These are phyloP conservation scores for Ilex paraguariensis DNA, from an alignment of 305 asterid species.

Conservation along the genomic window DNA sequence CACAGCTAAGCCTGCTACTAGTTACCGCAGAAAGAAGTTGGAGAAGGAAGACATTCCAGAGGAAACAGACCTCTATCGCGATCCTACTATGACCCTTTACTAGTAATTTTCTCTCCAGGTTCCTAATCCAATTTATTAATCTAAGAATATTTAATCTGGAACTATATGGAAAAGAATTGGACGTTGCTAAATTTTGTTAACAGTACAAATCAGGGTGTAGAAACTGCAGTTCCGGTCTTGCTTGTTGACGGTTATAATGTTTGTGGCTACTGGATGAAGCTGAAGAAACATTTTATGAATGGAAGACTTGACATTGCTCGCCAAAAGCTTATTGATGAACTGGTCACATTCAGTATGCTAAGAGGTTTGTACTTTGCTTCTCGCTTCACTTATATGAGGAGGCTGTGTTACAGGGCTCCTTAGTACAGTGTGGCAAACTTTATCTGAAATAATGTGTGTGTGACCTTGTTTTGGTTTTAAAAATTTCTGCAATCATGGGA, in stretches of 20 bases:
- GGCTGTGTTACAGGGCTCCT: background rate
- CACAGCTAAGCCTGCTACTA: slow-evolving; percentile 74
- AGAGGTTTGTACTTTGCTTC: slow-evolving; percentile 54
- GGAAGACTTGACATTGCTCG: slow-evolving; percentile 93
- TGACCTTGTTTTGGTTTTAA: too few species aligned
- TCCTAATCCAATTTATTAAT: slow-evolving; percentile 12
- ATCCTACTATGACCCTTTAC: slow-evolving; percentile 77
- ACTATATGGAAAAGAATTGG: slow-evolving; percentile 7
- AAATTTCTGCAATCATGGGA: too few species aligned
- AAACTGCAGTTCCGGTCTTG: slow-evolving; percentile 72
- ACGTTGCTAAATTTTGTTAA: slow-evolving; percentile 19
- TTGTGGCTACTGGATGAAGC: slow-evolving; percentile 94
- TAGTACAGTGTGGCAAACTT: too few species aligned
- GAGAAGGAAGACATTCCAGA: slow-evolving; percentile 87
- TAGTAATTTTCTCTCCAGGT: slow-evolving; percentile 43
- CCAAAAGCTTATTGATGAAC: slow-evolving; percentile 91
- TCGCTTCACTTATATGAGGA: background rate
- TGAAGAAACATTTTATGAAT: slow-evolving; percentile 79
- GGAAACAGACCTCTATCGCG: slow-evolving; percentile 65
- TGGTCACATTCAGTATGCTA: slow-evolving; percentile 67
- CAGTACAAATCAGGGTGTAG: slow-evolving; percentile 83
- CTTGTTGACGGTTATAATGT: slow-evolving; percentile 98
- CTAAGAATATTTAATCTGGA: slow-evolving; percentile 6
- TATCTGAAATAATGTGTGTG: too few species aligned
- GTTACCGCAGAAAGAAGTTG: slow-evolving; percentile 77